These are phyloP conservation scores for Ophiocordyceps robertsii DNA, from an alignment of 2,329 filamentous ascomycete species.

Conservation along the genomic window DNA sequence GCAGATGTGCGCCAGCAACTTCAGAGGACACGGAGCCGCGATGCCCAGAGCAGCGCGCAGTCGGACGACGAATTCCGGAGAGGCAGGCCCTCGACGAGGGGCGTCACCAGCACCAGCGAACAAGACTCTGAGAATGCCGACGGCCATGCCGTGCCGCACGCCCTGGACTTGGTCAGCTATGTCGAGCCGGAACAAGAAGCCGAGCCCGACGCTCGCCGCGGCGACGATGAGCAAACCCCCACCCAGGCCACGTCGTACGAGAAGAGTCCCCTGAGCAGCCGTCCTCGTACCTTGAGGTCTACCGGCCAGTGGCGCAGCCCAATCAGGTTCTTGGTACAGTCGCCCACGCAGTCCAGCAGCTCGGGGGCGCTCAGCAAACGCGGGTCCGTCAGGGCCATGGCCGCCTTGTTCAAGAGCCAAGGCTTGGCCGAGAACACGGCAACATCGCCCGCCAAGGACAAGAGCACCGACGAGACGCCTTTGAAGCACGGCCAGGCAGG, in stretches of 20 bases:
- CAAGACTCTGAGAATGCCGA: too few species aligned
- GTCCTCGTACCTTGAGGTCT: slow-evolving; percentile 4
- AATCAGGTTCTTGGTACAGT: slow-evolving; percentile 1
- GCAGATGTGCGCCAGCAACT: background rate
- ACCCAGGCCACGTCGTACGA: background rate
- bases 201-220: background rate
- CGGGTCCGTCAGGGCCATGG: slow-evolving; percentile 33
- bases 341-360: slow-evolving; percentile 5
- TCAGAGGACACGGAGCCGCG: background rate
- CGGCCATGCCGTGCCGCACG: too few species aligned
- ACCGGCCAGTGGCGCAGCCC: slow-evolving; percentile 4
- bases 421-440: slow-evolving; percentile 1
- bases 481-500: too few species aligned
- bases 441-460: background rate
- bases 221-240: background rate
- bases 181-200: too few species aligned
- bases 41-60: too few species aligned
- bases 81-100: too few species aligned
- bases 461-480: background rate
- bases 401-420: slow-evolving; percentile 34
- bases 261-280: background rate
- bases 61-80: too few species aligned
- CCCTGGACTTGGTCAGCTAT: too few species aligned
- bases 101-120: too few species aligned
- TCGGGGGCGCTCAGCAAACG: slow-evolving; percentile 11